These are phyloP conservation scores for Ogataea zsoltii DNA, from an alignment of 805 yeast genomes.

Conservation along the genomic window DNA sequence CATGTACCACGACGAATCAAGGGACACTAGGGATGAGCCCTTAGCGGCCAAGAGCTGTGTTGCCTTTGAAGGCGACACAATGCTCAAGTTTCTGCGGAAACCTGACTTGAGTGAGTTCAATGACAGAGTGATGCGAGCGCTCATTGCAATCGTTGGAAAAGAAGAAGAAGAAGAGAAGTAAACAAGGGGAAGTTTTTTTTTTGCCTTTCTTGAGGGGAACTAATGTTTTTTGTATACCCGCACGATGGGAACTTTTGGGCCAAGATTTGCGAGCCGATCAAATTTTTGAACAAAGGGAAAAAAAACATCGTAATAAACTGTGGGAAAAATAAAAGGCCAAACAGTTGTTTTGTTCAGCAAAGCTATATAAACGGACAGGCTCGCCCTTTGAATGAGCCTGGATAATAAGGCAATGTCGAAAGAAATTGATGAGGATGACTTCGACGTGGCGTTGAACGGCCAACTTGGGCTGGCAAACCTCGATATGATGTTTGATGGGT, in stretches of 20 bases:
- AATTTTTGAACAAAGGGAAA: not conserved
- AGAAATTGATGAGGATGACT: conserved; percentile 28
- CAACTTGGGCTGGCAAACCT: conserved; percentile 32
- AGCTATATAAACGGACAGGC: no score
- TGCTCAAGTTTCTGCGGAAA: not conserved
- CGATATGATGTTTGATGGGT: conserved; percentile 42
- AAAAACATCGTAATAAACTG: not conserved
- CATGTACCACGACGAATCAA: conserved; percentile 93
- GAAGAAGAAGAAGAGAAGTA: not conserved
- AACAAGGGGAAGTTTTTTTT: not conserved
- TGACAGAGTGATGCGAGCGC: no score
- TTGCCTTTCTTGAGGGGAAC: no score
- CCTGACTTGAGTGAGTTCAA: not conserved
- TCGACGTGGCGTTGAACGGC: conserved; percentile 35
- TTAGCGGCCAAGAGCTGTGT: conserved; percentile 15
- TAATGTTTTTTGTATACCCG: no score
- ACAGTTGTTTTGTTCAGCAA: not conserved
- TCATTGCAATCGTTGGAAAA: not conserved
- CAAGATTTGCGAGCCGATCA: not conserved
- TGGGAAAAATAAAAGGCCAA: not conserved
- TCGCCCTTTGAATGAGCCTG: no score
- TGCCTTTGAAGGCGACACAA: conserved; percentile 28
- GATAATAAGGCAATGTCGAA: conserved; percentile 1
- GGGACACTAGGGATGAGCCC: conserved; percentile 42
- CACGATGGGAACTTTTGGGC: no score